A percentile compares a stretch with the other conserved stretches of the same genome.
Evolutionary conservation across 1,139 yeast species (phyloP).

Genomic region (Protomyces gravidus): DNA sequence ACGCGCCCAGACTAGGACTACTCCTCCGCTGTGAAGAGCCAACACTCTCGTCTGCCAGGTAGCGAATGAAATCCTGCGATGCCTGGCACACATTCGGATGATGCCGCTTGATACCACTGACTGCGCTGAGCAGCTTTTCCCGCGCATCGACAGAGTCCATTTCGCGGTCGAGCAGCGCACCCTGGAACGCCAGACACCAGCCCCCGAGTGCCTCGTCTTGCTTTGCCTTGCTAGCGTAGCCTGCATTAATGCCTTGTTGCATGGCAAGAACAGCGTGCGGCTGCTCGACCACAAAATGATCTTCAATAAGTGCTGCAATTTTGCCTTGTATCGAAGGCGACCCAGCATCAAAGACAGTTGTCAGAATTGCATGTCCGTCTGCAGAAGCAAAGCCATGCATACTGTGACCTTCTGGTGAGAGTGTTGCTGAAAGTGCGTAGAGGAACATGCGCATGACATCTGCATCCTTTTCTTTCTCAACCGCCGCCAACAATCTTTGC

Average conservation of each 20-base stretch:
- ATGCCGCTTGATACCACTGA: slow-evolving; percentile 37
- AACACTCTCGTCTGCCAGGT: slow-evolving; percentile 53
- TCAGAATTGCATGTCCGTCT: slow-evolving; percentile 31
- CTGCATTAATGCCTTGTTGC: neutral
- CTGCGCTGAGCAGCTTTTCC: slow-evolving; percentile 36
- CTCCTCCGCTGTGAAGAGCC: neutral
- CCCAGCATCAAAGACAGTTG: slow-evolving; percentile 10
- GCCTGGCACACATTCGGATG: slow-evolving; percentile 35
- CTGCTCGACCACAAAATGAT: slow-evolving; percentile 31
- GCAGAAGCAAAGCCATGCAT: slow-evolving; percentile 26
- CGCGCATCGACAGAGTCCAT: slow-evolving; percentile 25
- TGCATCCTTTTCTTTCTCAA: slow-evolving; percentile 33
- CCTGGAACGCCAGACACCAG: slow-evolving; percentile 21
- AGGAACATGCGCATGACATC: slow-evolving; percentile 36
- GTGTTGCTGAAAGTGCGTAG: slow-evolving; percentile 39
- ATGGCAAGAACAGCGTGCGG: neutral
- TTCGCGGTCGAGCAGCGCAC: neutral
- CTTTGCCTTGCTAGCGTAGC: neutral
- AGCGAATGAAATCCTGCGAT: slow-evolving; percentile 47
- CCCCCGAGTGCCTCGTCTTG: slow-evolving; percentile 4
- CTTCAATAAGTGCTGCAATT: slow-evolving; percentile 34
- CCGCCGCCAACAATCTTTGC: slow-evolving; percentile 31
- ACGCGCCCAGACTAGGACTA: neutral
- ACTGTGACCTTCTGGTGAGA: slow-evolving; percentile 36
- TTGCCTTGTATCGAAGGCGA: slow-evolving; percentile 32